Evolutionary conservation across 345 rosid species (phyloP), one percentile per base, ranked within the genome.

Genomic region (Moricandia arvensis): DNA sequence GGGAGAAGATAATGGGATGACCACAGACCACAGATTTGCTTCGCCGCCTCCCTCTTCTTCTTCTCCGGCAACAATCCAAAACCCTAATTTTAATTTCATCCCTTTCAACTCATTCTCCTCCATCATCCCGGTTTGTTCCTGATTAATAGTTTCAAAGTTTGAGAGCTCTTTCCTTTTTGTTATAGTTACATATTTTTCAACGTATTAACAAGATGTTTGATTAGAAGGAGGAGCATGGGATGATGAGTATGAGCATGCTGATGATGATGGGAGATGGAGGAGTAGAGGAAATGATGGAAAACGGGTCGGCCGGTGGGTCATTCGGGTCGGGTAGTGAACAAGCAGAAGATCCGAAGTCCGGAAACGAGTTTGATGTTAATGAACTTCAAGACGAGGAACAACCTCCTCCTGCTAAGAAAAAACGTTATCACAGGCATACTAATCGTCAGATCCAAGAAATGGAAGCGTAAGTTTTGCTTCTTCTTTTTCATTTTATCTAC

Each of bases 341-440:
- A 38, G 80, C 88, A 66, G 93, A 91, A 47, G 81, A 79, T 51
- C 81, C 73, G n/a, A 90, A 85, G 55, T 89, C 95, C 2, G 91
- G 86, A 35, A 87, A 89, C 37, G 98, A 93, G 74, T 68, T 49
- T 68, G 75, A 74, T 24, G 66, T 30, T 6, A 43, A 31, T 66
- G 78, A 74, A 21, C 71, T 74, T 45, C 81, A 78, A 35, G 90
- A 86, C 27, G 82, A 68, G 57, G 77, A 58, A 10, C 89, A 81
- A 45, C 88, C 70, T 18, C 88, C 80, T 8, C 73, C 84, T 0
- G 54, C 75, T 7, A 93, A 95, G 88, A 95, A 88, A 86, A 93
- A 95, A 81, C 97, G 96, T 61, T 93, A 93, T 80, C 98, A 94
- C 41, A 77, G 98, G 33, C 98, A 94, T 82, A 94, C 97, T 71